Evolutionary conservation across 257 asterid genomes (phyloP).

Genomic region (Nyctanthes arbortristis): DNA sequence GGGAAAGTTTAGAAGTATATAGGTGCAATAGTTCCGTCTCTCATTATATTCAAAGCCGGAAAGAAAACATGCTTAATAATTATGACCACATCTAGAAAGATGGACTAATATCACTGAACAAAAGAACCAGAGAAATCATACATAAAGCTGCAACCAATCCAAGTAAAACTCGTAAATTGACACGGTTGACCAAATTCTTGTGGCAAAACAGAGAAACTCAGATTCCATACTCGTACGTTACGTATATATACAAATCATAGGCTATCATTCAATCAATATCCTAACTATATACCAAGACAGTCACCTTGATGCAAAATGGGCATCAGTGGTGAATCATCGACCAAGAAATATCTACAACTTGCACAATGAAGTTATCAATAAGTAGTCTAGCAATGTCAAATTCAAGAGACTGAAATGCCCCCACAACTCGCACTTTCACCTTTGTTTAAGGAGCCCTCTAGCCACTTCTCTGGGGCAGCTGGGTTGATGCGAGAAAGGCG

Average conservation of each 20-base stretch:
- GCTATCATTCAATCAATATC: slow-evolving; percentile 6
- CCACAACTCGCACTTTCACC: neutral
- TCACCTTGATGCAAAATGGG: neutral
- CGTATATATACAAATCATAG: neutral
- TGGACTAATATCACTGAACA: neutral
- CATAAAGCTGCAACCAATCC: neutral
- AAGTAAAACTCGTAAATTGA: neutral
- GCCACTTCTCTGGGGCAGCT: slow-evolving; percentile 50
- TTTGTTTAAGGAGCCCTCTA: slow-evolving; percentile 25
- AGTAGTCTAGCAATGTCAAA: neutral
- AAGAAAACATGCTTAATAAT: neutral
- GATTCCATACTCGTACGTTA: neutral
- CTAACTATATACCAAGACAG: slow-evolving; percentile 1
- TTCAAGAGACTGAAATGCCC: neutral
- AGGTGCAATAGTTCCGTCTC: neutral
- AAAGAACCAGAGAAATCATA: neutral
- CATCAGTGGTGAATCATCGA: slow-evolving; percentile 6
- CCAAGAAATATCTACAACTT: slow-evolving; percentile 4
- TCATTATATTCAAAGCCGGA: neutral
- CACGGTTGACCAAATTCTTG: neutral
- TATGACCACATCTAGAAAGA: neutral
- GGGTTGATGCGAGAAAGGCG: slow-evolving; percentile 48
- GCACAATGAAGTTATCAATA: neutral
- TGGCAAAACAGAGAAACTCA: neutral
- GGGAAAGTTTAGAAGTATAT: neutral